These are phyloP conservation scores for Fusarium torulosum DNA, from an alignment of 2,329 filamentous ascomycete species.

Conservation along the genomic window DNA sequence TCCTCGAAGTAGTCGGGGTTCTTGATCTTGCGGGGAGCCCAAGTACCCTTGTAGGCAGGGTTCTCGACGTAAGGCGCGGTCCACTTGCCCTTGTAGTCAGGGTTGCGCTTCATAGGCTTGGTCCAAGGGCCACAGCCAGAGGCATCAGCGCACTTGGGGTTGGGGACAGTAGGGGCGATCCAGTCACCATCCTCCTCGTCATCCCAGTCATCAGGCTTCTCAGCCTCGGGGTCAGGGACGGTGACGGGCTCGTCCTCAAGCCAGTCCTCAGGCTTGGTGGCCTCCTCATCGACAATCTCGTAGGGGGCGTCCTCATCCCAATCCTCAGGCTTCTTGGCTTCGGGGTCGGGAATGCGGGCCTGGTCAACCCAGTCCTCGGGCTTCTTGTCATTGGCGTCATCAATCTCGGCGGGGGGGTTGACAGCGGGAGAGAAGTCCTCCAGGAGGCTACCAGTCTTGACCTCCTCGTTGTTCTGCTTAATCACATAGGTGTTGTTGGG, in stretches of 20 bases:
- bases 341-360: slow-evolving; percentile 89
- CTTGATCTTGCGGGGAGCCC: slow-evolving; percentile 94
- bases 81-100: slow-evolving; percentile 99
- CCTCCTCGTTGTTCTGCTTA: slow-evolving; percentile 88
- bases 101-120: slow-evolving; percentile 93
- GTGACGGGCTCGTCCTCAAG: slow-evolving; percentile 87
- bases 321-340: slow-evolving; percentile 95
- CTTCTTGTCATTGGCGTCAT: slow-evolving; percentile 93
- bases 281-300: slow-evolving; percentile 94
- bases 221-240: slow-evolving; percentile 90
- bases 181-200: slow-evolving; percentile 99
- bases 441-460: slow-evolving; percentile 90
- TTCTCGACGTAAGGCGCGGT: slow-evolving; percentile 93
- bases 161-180: slow-evolving; percentile 88
- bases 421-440: slow-evolving; percentile 95
- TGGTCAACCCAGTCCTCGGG: slow-evolving; percentile 96
- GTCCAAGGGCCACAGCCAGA: slow-evolving; percentile 96
- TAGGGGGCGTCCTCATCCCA: slow-evolving; percentile 99
- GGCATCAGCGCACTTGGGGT: slow-evolving; percentile 94
- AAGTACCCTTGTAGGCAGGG: slow-evolving; percentile 96
- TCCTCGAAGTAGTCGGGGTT: slow-evolving; percentile 98
- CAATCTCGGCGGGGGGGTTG: slow-evolving; percentile 95
- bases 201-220: slow-evolving; percentile 99
- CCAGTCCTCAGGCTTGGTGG: slow-evolving; percentile 94
- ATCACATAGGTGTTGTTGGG: slow-evolving; percentile 96